These are phyloP conservation scores for Ilex aquifolium DNA, from an alignment of 257 asterid species.

Conservation along the genomic window DNA sequence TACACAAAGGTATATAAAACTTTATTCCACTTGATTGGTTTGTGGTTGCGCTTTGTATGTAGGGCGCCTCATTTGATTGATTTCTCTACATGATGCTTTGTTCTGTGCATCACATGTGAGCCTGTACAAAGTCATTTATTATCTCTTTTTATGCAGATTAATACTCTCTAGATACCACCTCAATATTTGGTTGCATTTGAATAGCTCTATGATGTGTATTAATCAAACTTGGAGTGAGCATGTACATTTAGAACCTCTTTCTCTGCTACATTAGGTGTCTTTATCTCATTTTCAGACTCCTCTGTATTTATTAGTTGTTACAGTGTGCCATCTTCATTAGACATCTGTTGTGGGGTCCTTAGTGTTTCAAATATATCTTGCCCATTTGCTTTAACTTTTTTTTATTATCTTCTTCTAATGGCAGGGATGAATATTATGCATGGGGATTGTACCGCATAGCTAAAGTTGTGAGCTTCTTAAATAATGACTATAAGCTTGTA, in stretches of 20 bases:
- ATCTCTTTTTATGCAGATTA: too few species aligned
- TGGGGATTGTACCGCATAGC: conserved; percentile 99
- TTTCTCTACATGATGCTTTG: too few species aligned
- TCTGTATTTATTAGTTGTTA: background rate
- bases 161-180: too few species aligned
- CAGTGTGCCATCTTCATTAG: conserved; percentile 4
- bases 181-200: too few species aligned
- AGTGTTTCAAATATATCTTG: conserved; percentile 12
- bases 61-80: too few species aligned
- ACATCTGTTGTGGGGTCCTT: conserved; percentile 6
- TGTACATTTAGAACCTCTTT: background rate
- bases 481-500: conserved; percentile 96
- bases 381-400: conserved; percentile 4
- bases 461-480: conserved; percentile 98
- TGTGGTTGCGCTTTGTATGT: conserved; percentile 3
- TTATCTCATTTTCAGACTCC: background rate
- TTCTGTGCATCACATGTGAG: too few species aligned
- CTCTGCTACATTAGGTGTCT: background rate
- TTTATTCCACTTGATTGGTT: conserved; percentile 7
- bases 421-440: conserved; percentile 91
- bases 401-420: conserved; percentile 19
- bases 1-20: conserved; percentile 64
- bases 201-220: too few species aligned
- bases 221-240: too few species aligned
- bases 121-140: too few species aligned